These are phyloP conservation scores for Erythrobasidium yunnanense DNA, from an alignment of 768 basidiomycete species.

Conservation along the genomic window DNA sequence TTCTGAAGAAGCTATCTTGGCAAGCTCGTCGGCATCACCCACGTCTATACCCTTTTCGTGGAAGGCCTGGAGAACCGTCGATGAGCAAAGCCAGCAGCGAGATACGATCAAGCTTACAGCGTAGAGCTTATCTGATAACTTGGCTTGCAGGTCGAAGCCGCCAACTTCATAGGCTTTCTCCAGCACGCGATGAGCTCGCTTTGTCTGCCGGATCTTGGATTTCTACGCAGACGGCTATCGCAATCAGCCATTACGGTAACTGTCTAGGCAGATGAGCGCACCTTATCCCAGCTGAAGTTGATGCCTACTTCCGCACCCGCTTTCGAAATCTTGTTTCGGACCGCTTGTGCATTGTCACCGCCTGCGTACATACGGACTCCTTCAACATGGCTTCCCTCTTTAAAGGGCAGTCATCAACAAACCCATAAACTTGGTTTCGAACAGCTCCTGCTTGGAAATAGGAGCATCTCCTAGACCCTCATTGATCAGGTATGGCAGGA, in stretches of 20 bases:
- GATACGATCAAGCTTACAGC: constrained; percentile 8
- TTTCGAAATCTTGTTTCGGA: constrained; percentile 26
- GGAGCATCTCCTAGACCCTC: constrained; percentile 24
- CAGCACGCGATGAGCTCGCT: constrained; percentile 58
- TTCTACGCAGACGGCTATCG: constrained; percentile 32
- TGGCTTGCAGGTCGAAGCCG: constrained; percentile 53
- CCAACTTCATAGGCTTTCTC: constrained; percentile 58
- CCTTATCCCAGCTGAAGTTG: constrained; percentile 31
- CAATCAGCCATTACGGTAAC: neutral
- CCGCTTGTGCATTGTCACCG: constrained; percentile 16
- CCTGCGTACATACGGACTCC: neutral
- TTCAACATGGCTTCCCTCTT: too few relatives aligned
- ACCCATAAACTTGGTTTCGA: constrained; percentile 22
- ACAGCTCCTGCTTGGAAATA: constrained; percentile 10
- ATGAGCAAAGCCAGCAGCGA: neutral
- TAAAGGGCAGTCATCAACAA: neutral
- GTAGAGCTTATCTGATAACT: constrained; percentile 51
- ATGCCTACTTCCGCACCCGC: constrained; percentile 21
- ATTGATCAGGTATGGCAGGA: constrained; percentile 36
- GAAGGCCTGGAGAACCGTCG: neutral
- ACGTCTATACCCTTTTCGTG: neutral
- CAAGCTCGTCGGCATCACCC: constrained; percentile 35
- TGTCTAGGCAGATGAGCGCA: neutral
- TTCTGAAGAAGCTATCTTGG: constrained; percentile 42
- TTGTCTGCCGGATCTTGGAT: constrained; percentile 58